Conservation (phyloP, 371 early-diverging fungal species). For the Mortierella sp. region DNA sequence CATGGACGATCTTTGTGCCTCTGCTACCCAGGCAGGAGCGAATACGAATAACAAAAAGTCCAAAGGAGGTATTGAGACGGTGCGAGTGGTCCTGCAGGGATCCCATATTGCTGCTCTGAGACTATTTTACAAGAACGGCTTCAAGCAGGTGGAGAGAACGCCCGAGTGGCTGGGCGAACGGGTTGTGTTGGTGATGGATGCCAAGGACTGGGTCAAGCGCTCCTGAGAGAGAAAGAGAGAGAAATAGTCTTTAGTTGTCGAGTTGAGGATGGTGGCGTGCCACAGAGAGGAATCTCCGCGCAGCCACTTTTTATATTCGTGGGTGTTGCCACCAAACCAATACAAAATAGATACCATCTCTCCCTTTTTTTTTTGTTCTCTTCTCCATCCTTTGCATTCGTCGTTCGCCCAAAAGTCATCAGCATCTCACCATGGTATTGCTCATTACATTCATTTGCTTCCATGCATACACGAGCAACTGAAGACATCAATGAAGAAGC, state of each 20-base stretch:
- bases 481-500: too few relatives aligned
- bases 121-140: constrained; percentile 32
- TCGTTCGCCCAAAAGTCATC: not conserved
- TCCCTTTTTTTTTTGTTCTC: not conserved
- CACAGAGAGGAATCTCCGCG: too few relatives aligned
- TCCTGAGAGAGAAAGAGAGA: not conserved
- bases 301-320: too few relatives aligned
- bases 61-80: constrained; percentile 8
- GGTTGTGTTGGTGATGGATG: constrained; percentile 23
- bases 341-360: not conserved
- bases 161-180: constrained; percentile 37
- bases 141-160: constrained; percentile 20
- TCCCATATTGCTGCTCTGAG: constrained; percentile 34
- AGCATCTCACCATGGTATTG: too few relatives aligned
- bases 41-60: not conserved
- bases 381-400: not conserved
- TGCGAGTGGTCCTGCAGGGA: constrained; percentile 27
- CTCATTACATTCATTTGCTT: too few relatives aligned
- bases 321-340: not conserved
- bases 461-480: too few relatives aligned
- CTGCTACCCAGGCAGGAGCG: not conserved
- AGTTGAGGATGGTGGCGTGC: too few relatives aligned
- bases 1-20: constrained; percentile 23
- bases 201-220: constrained; percentile 28
- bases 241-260: too few relatives aligned